Percentiles rank a stretch among this genome's conserved stretches.
These are phyloP conservation scores for Ogataea siamensis DNA, from an alignment of 805 yeast genomes.

Conservation along the genomic window DNA sequence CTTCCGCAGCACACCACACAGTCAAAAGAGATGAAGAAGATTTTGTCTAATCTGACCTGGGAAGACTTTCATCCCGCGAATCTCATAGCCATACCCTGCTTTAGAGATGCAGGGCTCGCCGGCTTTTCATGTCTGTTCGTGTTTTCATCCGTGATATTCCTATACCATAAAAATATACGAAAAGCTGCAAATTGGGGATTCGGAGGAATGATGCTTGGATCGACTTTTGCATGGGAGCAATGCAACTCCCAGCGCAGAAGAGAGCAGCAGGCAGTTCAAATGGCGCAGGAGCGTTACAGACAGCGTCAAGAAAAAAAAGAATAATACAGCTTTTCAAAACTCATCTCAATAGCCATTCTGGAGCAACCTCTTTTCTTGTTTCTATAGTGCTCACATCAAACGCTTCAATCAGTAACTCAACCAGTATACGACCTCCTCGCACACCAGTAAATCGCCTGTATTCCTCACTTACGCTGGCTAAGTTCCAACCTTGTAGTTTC, in stretches of 20 bases:
- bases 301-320: slow-evolving; percentile 33
- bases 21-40: slow-evolving; percentile 22
- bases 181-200: slow-evolving; percentile 79
- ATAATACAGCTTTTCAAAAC: background rate
- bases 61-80: slow-evolving; percentile 53
- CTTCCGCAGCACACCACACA: slow-evolving; percentile 16
- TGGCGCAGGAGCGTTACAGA: slow-evolving; percentile 54
- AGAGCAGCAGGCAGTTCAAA: slow-evolving; percentile 62
- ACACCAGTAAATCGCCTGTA: slow-evolving; percentile 92
- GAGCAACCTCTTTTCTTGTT: slow-evolving; percentile 43
- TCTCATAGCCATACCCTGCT: slow-evolving; percentile 66
- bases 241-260: slow-evolving; percentile 71
- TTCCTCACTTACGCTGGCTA: slow-evolving; percentile 90
- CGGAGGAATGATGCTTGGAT: slow-evolving; percentile 76
- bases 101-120: slow-evolving; percentile 73
- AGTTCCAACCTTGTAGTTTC: slow-evolving; percentile 94
- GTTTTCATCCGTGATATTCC: slow-evolving; percentile 61
- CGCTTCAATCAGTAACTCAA: slow-evolving; percentile 83
- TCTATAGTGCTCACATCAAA: slow-evolving; percentile 48
- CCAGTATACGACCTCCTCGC: slow-evolving; percentile 87
- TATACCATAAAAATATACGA: slow-evolving; percentile 60
- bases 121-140: slow-evolving; percentile 75
- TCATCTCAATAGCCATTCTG: slow-evolving; percentile 44
- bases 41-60: slow-evolving; percentile 35
- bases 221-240: slow-evolving; percentile 89